Base-by-base conservation (phyloP, 805 yeast genomes). In the Kuraishia borneana region DNA sequence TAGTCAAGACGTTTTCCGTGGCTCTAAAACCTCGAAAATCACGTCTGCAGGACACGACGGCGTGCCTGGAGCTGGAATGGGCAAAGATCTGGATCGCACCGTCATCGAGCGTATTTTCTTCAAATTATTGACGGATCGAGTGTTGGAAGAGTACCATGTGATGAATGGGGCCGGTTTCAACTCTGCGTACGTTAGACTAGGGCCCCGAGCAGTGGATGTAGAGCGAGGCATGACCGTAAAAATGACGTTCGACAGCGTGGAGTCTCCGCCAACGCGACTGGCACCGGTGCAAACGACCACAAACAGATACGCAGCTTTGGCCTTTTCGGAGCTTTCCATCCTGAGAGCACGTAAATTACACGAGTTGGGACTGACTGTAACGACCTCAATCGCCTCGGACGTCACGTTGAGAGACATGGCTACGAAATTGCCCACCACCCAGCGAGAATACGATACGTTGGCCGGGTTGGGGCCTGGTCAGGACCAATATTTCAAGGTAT, bases 51-150 rank as follows among this genome's bases (percentile, higher is more conserved):
- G 87, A 0, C 83, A 80, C 46, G 74, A 80, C 45, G 45, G 45
- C 14, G 63, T 65, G 30, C 65, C 67, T n/a, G 68, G 57, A 30
- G 87, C 82, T 50, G 95, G 96, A 2, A 57, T 58, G 19, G 95
- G 95, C 4, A 72, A 67, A 43, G 61, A 56, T 6, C 49, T 78
- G 43, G 70, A 72, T n/a, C 76, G 76, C 41, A 70, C 75, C 2
- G 84, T 79, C 23, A 65, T 83, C 21, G 95, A 88, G 53, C 63
- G 97, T 40, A 71, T 92, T 5, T 81, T 88, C 41, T 87, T 84
- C 51, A 79, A 79, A 42, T 57, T 92, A 38, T 67, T 84, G 19
- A 70, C 82, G 8, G 74, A 75, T 37, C 70, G 73, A 18, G 66
- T 76, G 10, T 53, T 92, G 23, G 66, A 65, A 38, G 96, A 88